Evolutionary conservation across 192 early-diverging fungal species (phyloP).

Genomic region (Entomortierella chlamydospora): DNA sequence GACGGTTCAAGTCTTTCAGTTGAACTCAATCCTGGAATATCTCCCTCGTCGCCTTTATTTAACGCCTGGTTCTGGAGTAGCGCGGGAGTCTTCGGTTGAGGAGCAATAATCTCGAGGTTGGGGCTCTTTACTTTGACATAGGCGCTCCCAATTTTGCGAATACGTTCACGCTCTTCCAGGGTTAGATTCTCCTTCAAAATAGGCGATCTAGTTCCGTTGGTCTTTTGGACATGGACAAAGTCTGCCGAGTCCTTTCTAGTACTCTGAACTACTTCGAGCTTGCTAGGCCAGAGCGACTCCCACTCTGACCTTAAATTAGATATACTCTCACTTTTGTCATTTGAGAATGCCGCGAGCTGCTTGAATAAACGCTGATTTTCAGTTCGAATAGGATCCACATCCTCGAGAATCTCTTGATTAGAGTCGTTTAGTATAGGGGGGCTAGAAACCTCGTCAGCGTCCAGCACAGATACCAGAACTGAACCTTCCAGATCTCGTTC

Average conservation of each 20-base stretch:
- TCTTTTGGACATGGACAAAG: slow-evolving; percentile 28
- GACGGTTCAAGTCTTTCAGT: neutral
- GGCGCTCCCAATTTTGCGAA: slow-evolving; percentile 20
- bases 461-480: neutral
- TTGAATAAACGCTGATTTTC: slow-evolving; percentile 12
- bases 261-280: neutral
- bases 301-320: slow-evolving; percentile 27
- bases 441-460: neutral
- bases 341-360: slow-evolving; percentile 30
- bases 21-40: neutral
- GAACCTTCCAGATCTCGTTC: slow-evolving; percentile 12
- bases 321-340: slow-evolving; percentile 10
- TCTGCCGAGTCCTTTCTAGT: neutral
- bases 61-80: neutral
- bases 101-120: slow-evolving; percentile 3
- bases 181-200: neutral
- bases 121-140: slow-evolving; percentile 27
- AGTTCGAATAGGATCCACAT: neutral
- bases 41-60: neutral
- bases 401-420: neutral
- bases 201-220: neutral
- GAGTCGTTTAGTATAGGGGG: neutral
- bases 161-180: slow-evolving; percentile 5
- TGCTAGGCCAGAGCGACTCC: slow-evolving; percentile 33
- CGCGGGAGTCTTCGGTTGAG: slow-evolving; percentile 2